Evolutionary conservation across 2,329 filamentous ascomycete genomes (phyloP), one percentile per base, ranked within the genome.

Genomic region (Delphinella strobiligena): DNA sequence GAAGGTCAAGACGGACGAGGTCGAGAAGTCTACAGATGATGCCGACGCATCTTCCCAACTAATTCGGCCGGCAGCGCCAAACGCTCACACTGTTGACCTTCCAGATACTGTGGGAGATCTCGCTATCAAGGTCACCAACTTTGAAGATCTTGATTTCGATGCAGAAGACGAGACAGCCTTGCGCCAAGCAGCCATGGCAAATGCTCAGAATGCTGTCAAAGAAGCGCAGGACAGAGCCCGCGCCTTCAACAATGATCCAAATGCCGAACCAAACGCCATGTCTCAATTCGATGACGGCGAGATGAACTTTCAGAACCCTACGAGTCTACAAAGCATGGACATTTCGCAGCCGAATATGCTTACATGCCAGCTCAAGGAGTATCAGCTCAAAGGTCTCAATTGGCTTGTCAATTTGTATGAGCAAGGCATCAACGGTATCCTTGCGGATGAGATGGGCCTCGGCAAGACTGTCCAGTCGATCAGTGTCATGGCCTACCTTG

Each of bases 231-330:
- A 87, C 59, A 88, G 91, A 60, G 91, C 91, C 1, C 80, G 87
- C 37, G 84, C 84, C 8, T 98, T 98, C 71, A 93, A 96, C 64
- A 79, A 86, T 38, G 49, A 51, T 45, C 34, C 38, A 2, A 41
- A 41, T n/a, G 34, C 33, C 17, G 70, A 71, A 8, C 68, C 77
- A 33, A 67, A 69, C 38, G 68, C 76, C 38, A 75, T 78, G 54
- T 76, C 75, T 42, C 78, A 82, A 60, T 82, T 91, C 49, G 87
- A 95, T 43, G 88, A 95, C 54, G 89, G 88, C 51, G 91, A 98
- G 64, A 85, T 98, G 82, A 98, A 98, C 66, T 98, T 98, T 70
- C 91, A 98, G 65, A 96, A 98, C 58, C 91, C 91, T 0, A 91
- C 88, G 3, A 91, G 89, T 54, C 72, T 98, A 52, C 89, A 89